Evolutionary conservation across 257 asterid genomes (phyloP), one percentile per base, ranked within the genome.

Genomic region (Nicotiana otophora): DNA sequence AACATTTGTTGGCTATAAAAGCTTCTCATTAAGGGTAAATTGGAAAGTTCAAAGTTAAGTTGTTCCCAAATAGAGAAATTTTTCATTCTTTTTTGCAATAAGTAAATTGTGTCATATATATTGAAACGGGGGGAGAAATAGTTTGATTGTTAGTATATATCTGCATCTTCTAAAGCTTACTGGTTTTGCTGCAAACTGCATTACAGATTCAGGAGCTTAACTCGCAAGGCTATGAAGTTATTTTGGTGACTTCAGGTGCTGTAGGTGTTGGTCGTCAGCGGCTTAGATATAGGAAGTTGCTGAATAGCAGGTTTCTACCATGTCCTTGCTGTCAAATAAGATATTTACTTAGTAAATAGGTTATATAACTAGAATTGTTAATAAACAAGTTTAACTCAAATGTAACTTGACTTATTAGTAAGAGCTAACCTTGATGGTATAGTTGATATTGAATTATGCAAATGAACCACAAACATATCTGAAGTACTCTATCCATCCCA

Each of bases 231-330:
- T 92, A 92, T 78, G 98, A 94, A 88, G 96, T 96, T 85, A 91
- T 96, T 87, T 89, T 96, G 91, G 99, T 96, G 81, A 86, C 97
- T 63, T 96, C 99, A 54, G 99, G 99, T 86, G 99, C 99, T 70
- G 97, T 96, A 68, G 98, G 98, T 78, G 98, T 87, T 84, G 99
- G 99, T 81, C 97, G 99, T 31, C 98, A 96, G 83, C 90, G 97
- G 72, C 97, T 96, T 67, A 89, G 92, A 88, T 93, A 94, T 87
- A 88, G 99, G 84, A 92, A 82, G 87, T 82, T 93, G 80, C 65
- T 93, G n/a, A 81, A 94, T 85, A 96, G 98, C 98, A 96, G 99
- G 99, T 96, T 69, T 39, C 77, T 66, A 30, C 42, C 42, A 63
- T 51, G 30, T n/a, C 83, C 36, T 33, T 19, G 7, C 28, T 48